Base-by-base conservation (phyloP, 495 filamentous ascomycete genomes). In the Hypoxylon trugodes region DNA sequence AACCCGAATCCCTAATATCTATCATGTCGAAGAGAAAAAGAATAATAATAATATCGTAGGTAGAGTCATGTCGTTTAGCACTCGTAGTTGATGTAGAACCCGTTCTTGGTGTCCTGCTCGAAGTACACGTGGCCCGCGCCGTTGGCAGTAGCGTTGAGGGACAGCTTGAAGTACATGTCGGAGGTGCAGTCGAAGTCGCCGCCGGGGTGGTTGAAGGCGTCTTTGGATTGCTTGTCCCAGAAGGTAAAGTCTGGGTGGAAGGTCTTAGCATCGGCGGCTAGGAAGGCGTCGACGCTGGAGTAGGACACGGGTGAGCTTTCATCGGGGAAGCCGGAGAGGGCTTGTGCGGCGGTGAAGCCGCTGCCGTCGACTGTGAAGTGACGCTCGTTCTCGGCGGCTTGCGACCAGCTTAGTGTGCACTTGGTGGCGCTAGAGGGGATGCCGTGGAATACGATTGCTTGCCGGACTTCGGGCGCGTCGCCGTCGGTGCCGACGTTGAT, bases 391-490 rank as follows among this genome's bases (percentile, higher is more conserved):
- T 41, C 55, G 4, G 57, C 66, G 1, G 69, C 73, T 47, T 74
- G 72, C 15, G 48, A 59, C 76, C 75, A 76, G 24, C 61, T 63
- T 9, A 78, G 59, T n/a, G 45, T 59, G 50, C 74, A 71, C 32
- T 66, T 67, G 19, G 66, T 64, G 0, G 73, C 58, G n/a, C 52
- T 59, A 0, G 69, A 59, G 28, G 76, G 75, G 46, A 69, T 52
- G 6, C 72, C 71, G 19, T 58, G 30, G 53, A 78, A 73, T 13
- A 72, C 56, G 41, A 70, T 58, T 8, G 70, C 56, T 24, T 77
- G 76, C 64, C 77, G 75, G 4, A 73, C 42, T 13, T 61, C 54
- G 1, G 62, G 43, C 22, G 58, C 40, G 55, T 66, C 64, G 10
- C 50, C 71, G n/a, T 43, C 21, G 3, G 40, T 54, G 35, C 70